Conservation (phyloP, 441 rosid genomes). For the Populus tomentosa region DNA sequence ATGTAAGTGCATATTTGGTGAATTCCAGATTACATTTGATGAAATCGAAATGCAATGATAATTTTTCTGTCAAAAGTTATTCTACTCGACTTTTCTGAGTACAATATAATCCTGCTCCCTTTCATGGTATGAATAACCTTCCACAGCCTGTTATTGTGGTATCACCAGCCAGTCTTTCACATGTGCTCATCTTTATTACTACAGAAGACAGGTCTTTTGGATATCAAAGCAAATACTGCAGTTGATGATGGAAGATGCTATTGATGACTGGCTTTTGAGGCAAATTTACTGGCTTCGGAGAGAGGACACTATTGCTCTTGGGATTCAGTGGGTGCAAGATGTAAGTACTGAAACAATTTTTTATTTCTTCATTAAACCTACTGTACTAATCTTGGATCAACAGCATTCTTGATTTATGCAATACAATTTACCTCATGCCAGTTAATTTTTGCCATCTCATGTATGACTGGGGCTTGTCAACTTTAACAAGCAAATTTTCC, state of each 20-base stretch:
- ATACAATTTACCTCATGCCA: not conserved
- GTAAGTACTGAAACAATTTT: conserved; percentile 45
- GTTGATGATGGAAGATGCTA: conserved; percentile 96
- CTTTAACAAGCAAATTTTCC: not conserved
- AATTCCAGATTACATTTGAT: not conserved
- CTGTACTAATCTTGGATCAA: not conserved
- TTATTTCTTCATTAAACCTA: not conserved
- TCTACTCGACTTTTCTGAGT: not conserved
- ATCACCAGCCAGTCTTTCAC: not conserved
- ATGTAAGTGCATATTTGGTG: not conserved
- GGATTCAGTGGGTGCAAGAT: conserved; percentile 85
- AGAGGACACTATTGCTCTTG: conserved; percentile 74
- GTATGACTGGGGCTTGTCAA: not conserved
- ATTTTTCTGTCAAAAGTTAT: not conserved
- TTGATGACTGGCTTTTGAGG: conserved; percentile 91
- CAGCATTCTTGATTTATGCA: not conserved
- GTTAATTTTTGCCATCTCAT: not conserved
- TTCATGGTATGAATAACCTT: not conserved
- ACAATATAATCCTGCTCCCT: not conserved
- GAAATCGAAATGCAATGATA: not conserved
- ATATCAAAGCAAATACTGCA: conserved; percentile 94
- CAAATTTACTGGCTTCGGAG: conserved; percentile 78
- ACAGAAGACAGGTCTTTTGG: conserved; percentile 98
- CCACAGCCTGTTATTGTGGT: not conserved
- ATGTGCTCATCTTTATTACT: conserved; percentile 20